Evolutionary conservation across 106 monocot genomes (phyloP), one percentile per base, ranked within the genome.

Genomic region (Acanthochlamys bracteata): DNA sequence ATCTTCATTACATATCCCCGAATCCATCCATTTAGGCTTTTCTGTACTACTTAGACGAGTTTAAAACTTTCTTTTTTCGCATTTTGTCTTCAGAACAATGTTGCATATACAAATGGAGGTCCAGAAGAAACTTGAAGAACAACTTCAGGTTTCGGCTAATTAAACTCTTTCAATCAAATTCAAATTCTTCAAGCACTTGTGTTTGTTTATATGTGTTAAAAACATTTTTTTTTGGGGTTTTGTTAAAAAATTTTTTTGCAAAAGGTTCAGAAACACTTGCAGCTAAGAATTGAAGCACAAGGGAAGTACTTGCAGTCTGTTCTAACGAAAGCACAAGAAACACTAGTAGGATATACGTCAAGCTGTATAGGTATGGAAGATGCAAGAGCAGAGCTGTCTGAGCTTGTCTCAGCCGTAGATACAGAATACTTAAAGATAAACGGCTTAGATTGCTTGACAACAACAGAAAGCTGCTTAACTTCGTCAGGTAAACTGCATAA

Each of bases 231-330:
- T 27, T 49, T 21, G 10, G n/a, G n/a, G n/a, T n/a, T n/a, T n/a
- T n/a, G n/a, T n/a, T n/a, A n/a, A n/a, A n/a, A n/a, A n/a, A n/a
- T n/a, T n/a, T n/a, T n/a, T n/a, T 7, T 21, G 19, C 19, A 42
- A 4, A 53, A 91, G 90, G 92, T 92, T 15, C 87, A 92, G 69
- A 84, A 45, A 42, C 92, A 84, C 71, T 71, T 92, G 76, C 92
- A 92, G 57, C 62, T 81, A 39, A 66, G 92, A 66, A 92, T 92
- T 42, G 92, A 92, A 68, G 86, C 92, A 4, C 86, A 92, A 64
- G 92, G 81, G 53, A 86, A 84, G 67, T 92, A 87, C 71, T 59
- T 86, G 66, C 81, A 79, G 25, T 79, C 81, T 0, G 81, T 92
- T 39, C 40, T 92, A 42, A 83, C 33, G 55, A 87, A 79, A 68